Base-by-base conservation (phyloP, 2,329 filamentous ascomycete genomes). In the Ilyonectria sp. region DNA sequence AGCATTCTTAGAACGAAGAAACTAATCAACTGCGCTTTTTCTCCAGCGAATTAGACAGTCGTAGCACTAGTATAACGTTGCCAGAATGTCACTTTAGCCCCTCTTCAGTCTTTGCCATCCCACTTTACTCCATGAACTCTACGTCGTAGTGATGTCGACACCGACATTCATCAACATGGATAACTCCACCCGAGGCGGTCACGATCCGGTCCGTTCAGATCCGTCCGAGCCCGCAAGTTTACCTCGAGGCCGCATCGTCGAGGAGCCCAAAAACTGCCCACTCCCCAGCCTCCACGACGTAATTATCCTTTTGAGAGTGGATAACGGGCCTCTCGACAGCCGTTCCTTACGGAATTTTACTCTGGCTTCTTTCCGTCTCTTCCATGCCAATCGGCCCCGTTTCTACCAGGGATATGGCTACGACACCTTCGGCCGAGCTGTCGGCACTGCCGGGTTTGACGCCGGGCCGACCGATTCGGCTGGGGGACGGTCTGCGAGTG, bases 241-340 rank as follows among this genome's bases (percentile, higher is more conserved):
- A 17, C n/a, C 11, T 13, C 26, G 26, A 31, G 40, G 29, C 13
- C 49, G 15, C 54, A 33, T 37, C 52, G 31, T 13, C 4, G 15
- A 26, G 6, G 55, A 49, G 15, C 15, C 29, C 44, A 35, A 35
- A 21, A 35, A 2, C 15, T 11, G 33, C 8, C n/a, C 17, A 43
- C 40, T 68, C 8, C 6, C 21, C 23, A 15, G 9, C 3, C 3
- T 69, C 70, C 4, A 55, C 2, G 68, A 71, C n/a, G n/a, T n/a
- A 40, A 10, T 59, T 3, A 8, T 68, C 15, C 3, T 44, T 1
- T 1, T 19, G 1, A 59, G 68, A 7, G 37, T 37, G 6, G 2
- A 1, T 2, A 23, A 40, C 5, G 2, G 11, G 6, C 6, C 5
- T 11, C 19, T 47, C 10, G 40, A n/a, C 17, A 7, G 44, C 9